phyloP scores from a whole-genome alignment of 2,329 filamentous ascomycete species.

The Niveomyces coronatus region DNA sequence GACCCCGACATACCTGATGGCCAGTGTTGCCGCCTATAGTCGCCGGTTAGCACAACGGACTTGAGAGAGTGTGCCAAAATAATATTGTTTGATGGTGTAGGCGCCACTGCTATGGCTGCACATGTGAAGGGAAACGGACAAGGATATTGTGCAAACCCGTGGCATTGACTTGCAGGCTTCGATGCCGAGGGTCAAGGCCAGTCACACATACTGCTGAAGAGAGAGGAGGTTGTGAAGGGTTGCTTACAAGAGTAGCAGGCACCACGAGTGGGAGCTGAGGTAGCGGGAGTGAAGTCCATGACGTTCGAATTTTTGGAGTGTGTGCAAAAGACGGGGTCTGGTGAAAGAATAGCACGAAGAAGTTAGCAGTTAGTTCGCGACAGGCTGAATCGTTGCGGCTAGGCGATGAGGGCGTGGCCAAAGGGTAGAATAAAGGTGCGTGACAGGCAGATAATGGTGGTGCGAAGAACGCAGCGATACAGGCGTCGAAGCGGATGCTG shows the following conservation, averaged over 20 bases:
- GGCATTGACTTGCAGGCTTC: background rate
- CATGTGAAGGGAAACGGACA: background rate
- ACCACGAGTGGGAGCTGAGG: slow-evolving; percentile 23
- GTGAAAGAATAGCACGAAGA: background rate
- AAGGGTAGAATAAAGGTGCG: background rate
- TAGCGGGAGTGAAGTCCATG: slow-evolving; percentile 31
- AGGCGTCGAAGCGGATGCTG: background rate
- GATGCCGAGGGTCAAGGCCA: too few species aligned
- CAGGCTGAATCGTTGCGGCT: background rate
- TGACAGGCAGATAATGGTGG: background rate
- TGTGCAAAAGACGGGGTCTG: background rate
- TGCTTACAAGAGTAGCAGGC: slow-evolving; percentile 43
- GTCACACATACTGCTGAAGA: too few species aligned
- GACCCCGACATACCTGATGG: slow-evolving; percentile 14
- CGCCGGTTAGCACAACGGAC: background rate
- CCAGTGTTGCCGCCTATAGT: slow-evolving; percentile 17
- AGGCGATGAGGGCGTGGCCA: too few species aligned
- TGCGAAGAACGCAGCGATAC: too few species aligned
- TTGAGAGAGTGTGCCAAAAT: too few species aligned
- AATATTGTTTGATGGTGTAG: too few species aligned
- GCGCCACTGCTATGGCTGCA: too few species aligned
- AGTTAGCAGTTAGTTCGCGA: background rate
- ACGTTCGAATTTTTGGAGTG: slow-evolving; percentile 9
- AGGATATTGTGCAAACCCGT: background rate
- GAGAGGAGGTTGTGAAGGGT: background rate